phyloP scores from a whole-genome alignment of 306 rosid species.

The Rubus idaeus region DNA sequence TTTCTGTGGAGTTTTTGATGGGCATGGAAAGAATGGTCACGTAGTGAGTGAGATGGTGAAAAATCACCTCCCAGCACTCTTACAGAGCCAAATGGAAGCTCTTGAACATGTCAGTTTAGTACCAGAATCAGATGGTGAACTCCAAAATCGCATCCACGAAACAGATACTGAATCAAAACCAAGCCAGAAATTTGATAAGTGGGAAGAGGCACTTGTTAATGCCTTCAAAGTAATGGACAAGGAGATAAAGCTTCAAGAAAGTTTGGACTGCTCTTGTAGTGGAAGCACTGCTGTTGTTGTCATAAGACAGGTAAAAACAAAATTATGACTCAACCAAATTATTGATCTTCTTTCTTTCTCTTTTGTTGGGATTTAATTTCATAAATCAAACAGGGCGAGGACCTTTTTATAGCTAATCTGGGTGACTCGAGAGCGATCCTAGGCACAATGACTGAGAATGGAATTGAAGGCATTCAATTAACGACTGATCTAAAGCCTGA shows the following conservation, averaged over 20 bases:
- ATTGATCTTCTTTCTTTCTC: neutral
- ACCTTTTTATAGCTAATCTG: slow-evolving; percentile 65
- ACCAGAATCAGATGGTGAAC: slow-evolving; percentile 13
- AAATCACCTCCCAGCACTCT: slow-evolving; percentile 40
- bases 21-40: slow-evolving; percentile 77
- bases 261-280: slow-evolving; percentile 56
- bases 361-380: neutral
- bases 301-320: slow-evolving; percentile 49
- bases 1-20: slow-evolving; percentile 75
- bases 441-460: slow-evolving; percentile 50
- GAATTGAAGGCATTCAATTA: slow-evolving; percentile 51
- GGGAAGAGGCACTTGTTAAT: slow-evolving; percentile 48
- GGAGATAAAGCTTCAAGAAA: slow-evolving; percentile 56
- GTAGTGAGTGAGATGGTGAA: slow-evolving; percentile 60
- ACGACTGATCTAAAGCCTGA: slow-evolving; percentile 78
- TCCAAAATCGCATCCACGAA: neutral
- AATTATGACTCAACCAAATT: neutral
- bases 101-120: slow-evolving; percentile 5
- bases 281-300: slow-evolving; percentile 72
- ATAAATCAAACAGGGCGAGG: slow-evolving; percentile 47
- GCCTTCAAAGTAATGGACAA: slow-evolving; percentile 72
- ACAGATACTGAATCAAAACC: slow-evolving; percentile 6
- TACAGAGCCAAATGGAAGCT: slow-evolving; percentile 38
- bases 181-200: slow-evolving; percentile 27
- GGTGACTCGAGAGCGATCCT: slow-evolving; percentile 87